Percentiles rank a stretch among this genome's conserved stretches.
These are phyloP conservation scores for Ramalina peruviana DNA, from an alignment of 495 filamentous ascomycete species.

Conservation along the genomic window DNA sequence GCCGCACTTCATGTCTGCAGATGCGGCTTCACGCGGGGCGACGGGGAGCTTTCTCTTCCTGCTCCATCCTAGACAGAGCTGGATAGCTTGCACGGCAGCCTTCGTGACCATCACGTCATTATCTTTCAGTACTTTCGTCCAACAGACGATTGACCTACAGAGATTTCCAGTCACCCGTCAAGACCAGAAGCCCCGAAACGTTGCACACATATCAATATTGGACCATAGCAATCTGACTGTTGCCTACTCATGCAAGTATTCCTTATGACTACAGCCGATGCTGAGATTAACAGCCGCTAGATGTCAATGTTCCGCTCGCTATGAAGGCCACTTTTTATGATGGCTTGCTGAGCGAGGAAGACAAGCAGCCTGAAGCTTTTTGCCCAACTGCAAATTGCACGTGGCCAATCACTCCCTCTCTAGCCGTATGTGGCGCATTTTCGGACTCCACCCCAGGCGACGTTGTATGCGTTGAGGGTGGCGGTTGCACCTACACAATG, in stretches of 20 bases:
- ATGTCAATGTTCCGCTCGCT: conserved; percentile 12
- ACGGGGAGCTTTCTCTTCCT: conserved; percentile 24
- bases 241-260: neutral
- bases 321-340: conserved; percentile 29
- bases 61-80: conserved; percentile 12
- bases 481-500: conserved; percentile 1
- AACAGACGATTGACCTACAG: conserved; percentile 23
- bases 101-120: conserved; percentile 26
- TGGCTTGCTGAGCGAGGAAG: conserved; percentile 19
- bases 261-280: neutral
- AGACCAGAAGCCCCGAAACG: neutral
- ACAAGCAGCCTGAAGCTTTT: conserved; percentile 10
- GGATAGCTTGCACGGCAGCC: conserved; percentile 28
- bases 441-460: conserved; percentile 20
- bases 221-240: neutral
- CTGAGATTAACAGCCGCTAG: neutral
- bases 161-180: neutral
- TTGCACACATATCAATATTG: neutral
- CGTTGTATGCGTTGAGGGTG: neutral
- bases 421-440: conserved; percentile 30
- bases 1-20: neutral
- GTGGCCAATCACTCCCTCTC: conserved; percentile 28
- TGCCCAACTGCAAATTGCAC: conserved; percentile 34
- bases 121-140: conserved; percentile 30
- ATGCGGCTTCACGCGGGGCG: conserved; percentile 17